Conservation (phyloP, 2,329 filamentous ascomycete species). For the Verticillium zaregamsianum region DNA sequence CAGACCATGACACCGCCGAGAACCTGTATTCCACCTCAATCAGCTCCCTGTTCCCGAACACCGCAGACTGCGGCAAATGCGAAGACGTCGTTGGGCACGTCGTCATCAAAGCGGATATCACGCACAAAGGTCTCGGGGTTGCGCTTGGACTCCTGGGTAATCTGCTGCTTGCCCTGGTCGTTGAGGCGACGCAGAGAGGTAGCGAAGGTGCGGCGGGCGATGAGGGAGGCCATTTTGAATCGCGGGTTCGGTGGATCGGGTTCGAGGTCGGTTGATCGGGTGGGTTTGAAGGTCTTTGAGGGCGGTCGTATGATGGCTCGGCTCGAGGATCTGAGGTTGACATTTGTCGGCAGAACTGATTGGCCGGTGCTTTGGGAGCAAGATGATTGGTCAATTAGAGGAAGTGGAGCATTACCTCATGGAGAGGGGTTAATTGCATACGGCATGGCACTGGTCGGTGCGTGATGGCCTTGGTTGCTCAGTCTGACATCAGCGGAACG, state of each 20-base stretch:
- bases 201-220: slow-evolving; percentile 53
- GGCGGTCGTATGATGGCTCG: slow-evolving; percentile 7
- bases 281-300: background rate
- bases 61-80: background rate
- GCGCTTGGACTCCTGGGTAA: slow-evolving; percentile 56
- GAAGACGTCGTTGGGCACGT: too few species aligned
- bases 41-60: slow-evolving; percentile 11
- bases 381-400: slow-evolving; percentile 12
- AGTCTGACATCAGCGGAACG: background rate
- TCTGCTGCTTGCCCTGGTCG: slow-evolving; percentile 38
- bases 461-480: background rate
- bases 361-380: slow-evolving; percentile 7
- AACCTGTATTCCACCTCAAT: slow-evolving; percentile 51
- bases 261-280: slow-evolving; percentile 6
- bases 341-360: slow-evolving; percentile 2
- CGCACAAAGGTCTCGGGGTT: slow-evolving; percentile 40
- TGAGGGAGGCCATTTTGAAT: slow-evolving; percentile 50
- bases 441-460: background rate
- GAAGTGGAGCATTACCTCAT: slow-evolving; percentile 12
- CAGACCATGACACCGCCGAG: slow-evolving; percentile 87
- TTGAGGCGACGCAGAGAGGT: slow-evolving; percentile 47
- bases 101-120: slow-evolving; percentile 23
- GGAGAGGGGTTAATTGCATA: background rate
- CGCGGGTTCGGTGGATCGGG: slow-evolving; percentile 11
- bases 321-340: slow-evolving; percentile 2